Percentiles rank a stretch among this genome's conserved stretches.
phyloP scores from a whole-genome alignment of 139 green algal species.

The Closterium sp. region DNA sequence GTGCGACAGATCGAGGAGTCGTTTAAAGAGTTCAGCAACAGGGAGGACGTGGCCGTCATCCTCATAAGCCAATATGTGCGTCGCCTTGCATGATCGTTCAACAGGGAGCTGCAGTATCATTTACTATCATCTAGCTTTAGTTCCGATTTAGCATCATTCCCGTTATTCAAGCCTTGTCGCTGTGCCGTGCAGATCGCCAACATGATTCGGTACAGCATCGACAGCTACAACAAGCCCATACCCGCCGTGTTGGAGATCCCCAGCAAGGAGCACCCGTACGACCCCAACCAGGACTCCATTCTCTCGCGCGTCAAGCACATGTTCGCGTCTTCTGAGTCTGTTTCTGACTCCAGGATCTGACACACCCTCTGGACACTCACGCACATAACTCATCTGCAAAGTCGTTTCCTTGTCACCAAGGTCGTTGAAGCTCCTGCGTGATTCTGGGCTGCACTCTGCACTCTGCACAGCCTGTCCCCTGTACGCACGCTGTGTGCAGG shows the following conservation, averaged over 20 bases:
- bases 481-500: neutral
- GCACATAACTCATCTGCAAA: neutral
- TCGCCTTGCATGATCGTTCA: neutral
- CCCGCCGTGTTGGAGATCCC: slow-evolving; percentile 94
- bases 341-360: slow-evolving; percentile 9
- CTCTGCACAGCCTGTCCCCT: neutral
- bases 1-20: slow-evolving; percentile 80
- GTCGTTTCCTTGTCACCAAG: too few relatives aligned
- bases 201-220: slow-evolving; percentile 83
- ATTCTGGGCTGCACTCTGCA: neutral
- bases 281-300: slow-evolving; percentile 90
- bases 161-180: neutral
- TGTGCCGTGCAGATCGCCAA: slow-evolving; percentile 67
- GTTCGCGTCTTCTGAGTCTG: slow-evolving; percentile 56
- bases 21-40: slow-evolving; percentile 89
- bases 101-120: neutral
- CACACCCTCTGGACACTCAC: neutral
- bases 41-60: slow-evolving; percentile 93
- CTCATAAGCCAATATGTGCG: slow-evolving; percentile 87
- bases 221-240: slow-evolving; percentile 78
- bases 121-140: neutral
- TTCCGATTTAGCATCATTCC: neutral
- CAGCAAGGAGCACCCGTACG: slow-evolving; percentile 86
- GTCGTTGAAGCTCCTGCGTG: too few relatives aligned
- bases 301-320: slow-evolving; percentile 87